phyloP scores from a whole-genome alignment of 805 yeast genomes.

The Vanderwaltozyma yarrowii region DNA sequence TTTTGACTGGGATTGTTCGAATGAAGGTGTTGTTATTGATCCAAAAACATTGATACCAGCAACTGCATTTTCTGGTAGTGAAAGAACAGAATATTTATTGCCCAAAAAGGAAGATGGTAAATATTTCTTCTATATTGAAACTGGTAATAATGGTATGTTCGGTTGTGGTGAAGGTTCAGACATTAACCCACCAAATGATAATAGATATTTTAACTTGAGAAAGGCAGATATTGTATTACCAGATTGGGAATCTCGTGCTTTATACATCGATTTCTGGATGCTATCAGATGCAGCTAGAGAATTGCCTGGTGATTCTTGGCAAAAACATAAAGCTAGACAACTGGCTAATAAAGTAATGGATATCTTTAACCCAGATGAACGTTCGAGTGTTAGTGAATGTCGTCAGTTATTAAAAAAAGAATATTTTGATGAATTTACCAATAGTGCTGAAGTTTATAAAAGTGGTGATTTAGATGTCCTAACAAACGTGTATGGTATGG shows the following conservation, averaged over 20 bases:
- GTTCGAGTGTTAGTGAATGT: slow-evolving; percentile 46
- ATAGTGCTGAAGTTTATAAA: slow-evolving; percentile 55
- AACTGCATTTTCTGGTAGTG: slow-evolving; percentile 84
- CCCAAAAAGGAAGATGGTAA: slow-evolving; percentile 44
- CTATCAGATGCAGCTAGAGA: slow-evolving; percentile 89
- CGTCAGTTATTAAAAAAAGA: slow-evolving; percentile 49
- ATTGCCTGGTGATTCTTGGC: slow-evolving; percentile 63
- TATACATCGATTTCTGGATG: slow-evolving; percentile 76
- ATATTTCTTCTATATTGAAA: slow-evolving; percentile 71
- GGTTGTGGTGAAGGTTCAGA: slow-evolving; percentile 57
- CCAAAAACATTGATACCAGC: slow-evolving; percentile 48
- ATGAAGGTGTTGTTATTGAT: slow-evolving; percentile 76
- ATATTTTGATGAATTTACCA: slow-evolving; percentile 56
- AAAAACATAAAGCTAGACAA: slow-evolving; percentile 71
- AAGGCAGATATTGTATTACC: slow-evolving; percentile 76
- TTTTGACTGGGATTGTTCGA: slow-evolving; percentile 76
- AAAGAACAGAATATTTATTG: slow-evolving; percentile 61
- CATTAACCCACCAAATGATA: slow-evolving; percentile 61
- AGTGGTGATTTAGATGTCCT: slow-evolving; percentile 28
- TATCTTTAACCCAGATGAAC: slow-evolving; percentile 64
- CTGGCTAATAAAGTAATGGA: slow-evolving; percentile 79
- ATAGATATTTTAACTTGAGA: slow-evolving; percentile 56
- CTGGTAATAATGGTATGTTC: slow-evolving; percentile 91
- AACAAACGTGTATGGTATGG: slow-evolving; percentile 70
- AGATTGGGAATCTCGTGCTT: slow-evolving; percentile 65